Base-by-base conservation (phyloP, 352 stramenopile genomes). In the Elongisporangium undulatum region DNA sequence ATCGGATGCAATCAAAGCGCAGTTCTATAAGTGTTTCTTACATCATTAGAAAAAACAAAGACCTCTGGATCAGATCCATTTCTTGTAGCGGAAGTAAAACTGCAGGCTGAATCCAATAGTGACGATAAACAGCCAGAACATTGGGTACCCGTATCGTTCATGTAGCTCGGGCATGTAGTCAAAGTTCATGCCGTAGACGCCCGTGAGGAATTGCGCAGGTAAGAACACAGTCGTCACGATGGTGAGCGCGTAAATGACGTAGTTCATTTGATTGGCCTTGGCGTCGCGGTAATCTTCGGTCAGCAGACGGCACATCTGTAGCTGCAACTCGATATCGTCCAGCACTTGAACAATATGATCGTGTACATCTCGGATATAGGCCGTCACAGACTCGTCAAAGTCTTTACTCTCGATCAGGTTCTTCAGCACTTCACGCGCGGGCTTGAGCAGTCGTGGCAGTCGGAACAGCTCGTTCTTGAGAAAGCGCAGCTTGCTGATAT, bases 111-210 rank as follows among this genome's bases (percentile, higher is more conserved):
- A 74, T 10, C 76, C 83, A 52, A 92, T 92, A 39, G 71, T 62
- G 17, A 93, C 71, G 9, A 90, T 77, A 13, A 90, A 71, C 29
- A 89, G 59, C 88, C 85, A 95, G 49, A 95, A 96, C 45, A 94
- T 74, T 2, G 68, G 67, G 62, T 95, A 97, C 20, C 85, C 87
- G 54, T 89, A 94, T 15, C 75, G 72, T 21, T 84, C 72, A 59
- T 94, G 77, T 7, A 95, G 79, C 69, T 96, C 86, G 1, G 84
- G 84, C 85, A 95, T 95, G 55, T 93, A 83, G 53, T 90, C 82
- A 70, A 97, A 96, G 75, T 96, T 96, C 89, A 96, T 96, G 53
- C 89, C 87, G 57, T 93, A 95, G 50, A 96, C 82, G 24, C 88
- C 86, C 55, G 88, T 95, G 52, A 96, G 69, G 59, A 96, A 96